A percentile compares a stretch with the other conserved stretches of the same genome.
Conservation (phyloP, 2,329 filamentous ascomycete genomes). For the Didymella sp. region DNA sequence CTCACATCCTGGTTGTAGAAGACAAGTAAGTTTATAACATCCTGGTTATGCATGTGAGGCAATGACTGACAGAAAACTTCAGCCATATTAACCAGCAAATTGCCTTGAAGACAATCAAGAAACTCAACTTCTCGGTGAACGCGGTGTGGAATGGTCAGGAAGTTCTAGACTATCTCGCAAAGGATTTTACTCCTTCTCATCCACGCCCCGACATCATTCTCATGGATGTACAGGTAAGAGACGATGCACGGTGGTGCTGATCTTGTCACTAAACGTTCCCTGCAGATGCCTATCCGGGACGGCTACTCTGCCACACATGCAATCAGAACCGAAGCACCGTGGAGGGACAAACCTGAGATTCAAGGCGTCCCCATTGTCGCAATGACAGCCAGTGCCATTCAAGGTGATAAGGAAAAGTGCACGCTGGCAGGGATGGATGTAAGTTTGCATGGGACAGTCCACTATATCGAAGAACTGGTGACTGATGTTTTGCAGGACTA, state of each 20-base stretch:
- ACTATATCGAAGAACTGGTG: constrained; percentile 13
- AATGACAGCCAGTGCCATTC: constrained; percentile 82
- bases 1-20: constrained; percentile 79
- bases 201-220: constrained; percentile 75
- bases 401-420: constrained; percentile 78
- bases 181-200: constrained; percentile 59
- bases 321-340: constrained; percentile 71
- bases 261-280: constrained; percentile 29
- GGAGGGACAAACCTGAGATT: constrained; percentile 62
- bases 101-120: constrained; percentile 75
- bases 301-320: constrained; percentile 79
- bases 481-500: constrained; percentile 37
- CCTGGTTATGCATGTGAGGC: no score
- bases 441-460: constrained; percentile 26
- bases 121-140: constrained; percentile 73
- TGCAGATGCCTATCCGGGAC: constrained; percentile 67
- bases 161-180: constrained; percentile 72
- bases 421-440: constrained; percentile 74
- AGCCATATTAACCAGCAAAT: constrained; percentile 74
- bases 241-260: neutral
- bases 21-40: constrained; percentile 68
- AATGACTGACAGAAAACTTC: constrained; percentile 9
- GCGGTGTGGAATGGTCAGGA: constrained; percentile 82
- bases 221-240: constrained; percentile 78
- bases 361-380: constrained; percentile 75